Conservation (phyloP, 805 yeast genomes). For the Metschnikowia bowlesiae region DNA sequence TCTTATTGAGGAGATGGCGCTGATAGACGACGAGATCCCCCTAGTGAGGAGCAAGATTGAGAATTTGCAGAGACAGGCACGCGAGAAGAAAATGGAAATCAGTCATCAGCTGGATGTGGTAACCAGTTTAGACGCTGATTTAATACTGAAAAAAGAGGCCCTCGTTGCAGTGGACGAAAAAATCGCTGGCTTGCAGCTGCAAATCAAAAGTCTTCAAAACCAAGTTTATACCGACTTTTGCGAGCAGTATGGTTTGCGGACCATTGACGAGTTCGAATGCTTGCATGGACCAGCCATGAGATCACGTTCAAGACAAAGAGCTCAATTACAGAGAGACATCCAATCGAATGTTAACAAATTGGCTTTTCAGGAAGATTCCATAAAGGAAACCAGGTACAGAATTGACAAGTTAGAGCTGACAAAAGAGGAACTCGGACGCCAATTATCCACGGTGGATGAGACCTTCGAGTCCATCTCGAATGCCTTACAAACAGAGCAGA, state of each 20-base stretch:
- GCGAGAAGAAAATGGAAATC: conserved; percentile 48
- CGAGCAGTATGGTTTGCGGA: conserved; percentile 45
- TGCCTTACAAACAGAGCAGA: conserved; percentile 36
- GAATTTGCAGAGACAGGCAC: conserved; percentile 41
- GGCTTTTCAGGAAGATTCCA: conserved; percentile 60
- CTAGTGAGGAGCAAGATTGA: conserved; percentile 41
- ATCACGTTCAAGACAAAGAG: conserved; percentile 54
- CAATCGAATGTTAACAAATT: conserved; percentile 57
- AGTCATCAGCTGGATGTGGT: conserved; percentile 15
- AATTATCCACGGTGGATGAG: conserved; percentile 25
- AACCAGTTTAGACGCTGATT: conserved; percentile 14
- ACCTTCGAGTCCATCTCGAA: conserved; percentile 30
- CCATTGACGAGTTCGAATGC: conserved; percentile 65
- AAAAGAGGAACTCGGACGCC: conserved; percentile 24
- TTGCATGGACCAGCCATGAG: conserved; percentile 57
- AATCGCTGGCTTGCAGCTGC: conserved; percentile 13
- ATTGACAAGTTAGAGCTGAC: conserved; percentile 34
- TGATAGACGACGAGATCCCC: conserved; percentile 39
- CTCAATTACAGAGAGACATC: conserved; percentile 58
- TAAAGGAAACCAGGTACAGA: conserved; percentile 47
- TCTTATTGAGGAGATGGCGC: conserved; percentile 51
- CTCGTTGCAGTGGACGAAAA: conserved; percentile 19
- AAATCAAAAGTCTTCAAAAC: conserved; percentile 16
- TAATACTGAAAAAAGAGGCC: conserved; percentile 2
- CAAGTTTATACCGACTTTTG: conserved; percentile 54